Evolutionary conservation across 1,284 basidiomycete species (phyloP).

Genomic region (Moniliella sp.): DNA sequence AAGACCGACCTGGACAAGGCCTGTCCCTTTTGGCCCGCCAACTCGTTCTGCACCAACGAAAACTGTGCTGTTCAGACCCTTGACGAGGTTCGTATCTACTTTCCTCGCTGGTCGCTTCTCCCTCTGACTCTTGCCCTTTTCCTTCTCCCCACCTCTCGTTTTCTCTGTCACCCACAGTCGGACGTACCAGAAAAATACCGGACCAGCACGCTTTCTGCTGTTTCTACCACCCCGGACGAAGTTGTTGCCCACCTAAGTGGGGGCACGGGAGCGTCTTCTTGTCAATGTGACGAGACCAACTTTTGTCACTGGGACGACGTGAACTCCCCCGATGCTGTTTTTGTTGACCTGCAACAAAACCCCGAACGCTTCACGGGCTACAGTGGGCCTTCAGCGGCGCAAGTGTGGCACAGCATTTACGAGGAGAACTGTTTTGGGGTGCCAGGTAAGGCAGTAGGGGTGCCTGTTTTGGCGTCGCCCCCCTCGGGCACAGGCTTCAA

Average conservation of each 20-base stretch:
- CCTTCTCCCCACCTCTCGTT: neutral
- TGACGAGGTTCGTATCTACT: conserved; percentile 52
- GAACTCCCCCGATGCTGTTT: conserved; percentile 52
- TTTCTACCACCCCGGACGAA: conserved; percentile 11
- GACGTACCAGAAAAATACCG: conserved; percentile 25
- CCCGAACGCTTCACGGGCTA: conserved; percentile 96
- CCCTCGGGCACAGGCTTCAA: too few species aligned
- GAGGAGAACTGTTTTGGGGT: conserved; percentile 89
- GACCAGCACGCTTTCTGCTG: conserved; percentile 9
- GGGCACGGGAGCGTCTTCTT: conserved; percentile 1
- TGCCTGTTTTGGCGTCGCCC: conserved; percentile 2
- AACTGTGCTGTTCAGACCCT: conserved; percentile 78
- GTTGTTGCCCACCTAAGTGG: too few species aligned
- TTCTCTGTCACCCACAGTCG: conserved; percentile 3
- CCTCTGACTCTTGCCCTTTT: neutral
- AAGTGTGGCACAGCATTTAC: conserved; percentile 86
- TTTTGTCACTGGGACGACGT: conserved; percentile 19
- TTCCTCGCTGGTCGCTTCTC: neutral
- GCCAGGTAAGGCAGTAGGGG: too few species aligned
- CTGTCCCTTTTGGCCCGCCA: conserved; percentile 92
- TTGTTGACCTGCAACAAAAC: conserved; percentile 63
- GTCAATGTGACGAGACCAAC: conserved; percentile 10
- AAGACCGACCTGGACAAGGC: conserved; percentile 83
- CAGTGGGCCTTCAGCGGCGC: conserved; percentile 58
- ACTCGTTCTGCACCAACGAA: conserved; percentile 73